Conservation (phyloP, 805 yeast species). For the Starmerella khaoyaiensis region DNA sequence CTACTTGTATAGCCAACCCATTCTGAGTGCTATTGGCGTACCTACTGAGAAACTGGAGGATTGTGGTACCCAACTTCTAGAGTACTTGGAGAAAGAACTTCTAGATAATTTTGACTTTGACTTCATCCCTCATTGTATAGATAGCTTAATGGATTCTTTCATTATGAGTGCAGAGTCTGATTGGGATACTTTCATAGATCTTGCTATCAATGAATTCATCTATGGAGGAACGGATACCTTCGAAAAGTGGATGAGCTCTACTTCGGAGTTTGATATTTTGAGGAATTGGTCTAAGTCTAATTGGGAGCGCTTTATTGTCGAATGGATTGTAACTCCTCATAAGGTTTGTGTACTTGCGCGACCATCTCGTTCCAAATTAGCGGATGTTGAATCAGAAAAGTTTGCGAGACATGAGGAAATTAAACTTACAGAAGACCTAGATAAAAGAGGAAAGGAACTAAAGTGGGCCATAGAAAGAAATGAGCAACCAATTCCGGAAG, state of each 20-base stretch:
- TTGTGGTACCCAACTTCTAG: constrained; percentile 41
- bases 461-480: constrained; percentile 53
- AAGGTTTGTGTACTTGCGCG: constrained; percentile 55
- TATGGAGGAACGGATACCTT: constrained; percentile 68
- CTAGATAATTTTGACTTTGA: constrained; percentile 44
- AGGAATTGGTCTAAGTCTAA: constrained; percentile 46
- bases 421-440: constrained; percentile 41
- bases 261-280: constrained; percentile 49
- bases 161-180: constrained; percentile 33
- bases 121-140: constrained; percentile 55
- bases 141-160: constrained; percentile 49
- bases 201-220: constrained; percentile 64
- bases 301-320: constrained; percentile 50
- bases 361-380: constrained; percentile 56
- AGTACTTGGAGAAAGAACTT: constrained; percentile 34
- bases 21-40: constrained; percentile 50
- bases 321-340: constrained; percentile 45
- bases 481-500: constrained; percentile 64
- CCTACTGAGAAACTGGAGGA: constrained; percentile 50
- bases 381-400: constrained; percentile 38
- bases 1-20: constrained; percentile 48
- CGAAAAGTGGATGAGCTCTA: constrained; percentile 38
- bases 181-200: constrained; percentile 45
- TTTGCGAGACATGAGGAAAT: constrained; percentile 40
- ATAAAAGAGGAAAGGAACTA: constrained; percentile 38